phyloP scores from a whole-genome alignment of 768 basidiomycete genomes.

The Sutorius australiensis region DNA sequence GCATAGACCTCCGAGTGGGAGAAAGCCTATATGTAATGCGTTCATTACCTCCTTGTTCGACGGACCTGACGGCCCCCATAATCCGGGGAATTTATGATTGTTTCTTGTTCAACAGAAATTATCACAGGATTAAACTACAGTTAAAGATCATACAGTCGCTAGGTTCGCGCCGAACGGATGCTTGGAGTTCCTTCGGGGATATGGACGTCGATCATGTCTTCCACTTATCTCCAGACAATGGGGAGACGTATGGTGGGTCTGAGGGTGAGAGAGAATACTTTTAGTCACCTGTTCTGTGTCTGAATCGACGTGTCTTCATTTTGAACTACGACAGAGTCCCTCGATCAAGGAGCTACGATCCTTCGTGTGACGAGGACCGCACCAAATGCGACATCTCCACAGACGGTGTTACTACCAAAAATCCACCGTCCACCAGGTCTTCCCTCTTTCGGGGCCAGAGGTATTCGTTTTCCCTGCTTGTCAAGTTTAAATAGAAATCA shows the following conservation, averaged over 20 bases:
- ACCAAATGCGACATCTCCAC: not conserved
- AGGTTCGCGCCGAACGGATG: slow-evolving; percentile 20
- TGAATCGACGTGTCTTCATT: not conserved
- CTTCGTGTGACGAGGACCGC: not conserved
- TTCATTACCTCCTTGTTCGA: not conserved
- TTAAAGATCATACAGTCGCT: slow-evolving; percentile 51
- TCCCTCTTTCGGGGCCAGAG: slow-evolving; percentile 4
- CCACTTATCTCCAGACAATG: not conserved
- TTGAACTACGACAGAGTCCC: slow-evolving; percentile 3
- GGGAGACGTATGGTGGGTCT: slow-evolving; percentile 1
- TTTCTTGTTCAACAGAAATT: slow-evolving; percentile 47
- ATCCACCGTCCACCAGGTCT: not conserved
- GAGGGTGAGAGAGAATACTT: slow-evolving; percentile 7
- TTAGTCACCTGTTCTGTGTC: not conserved
- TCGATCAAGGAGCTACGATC: not conserved
- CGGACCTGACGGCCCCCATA: not conserved
- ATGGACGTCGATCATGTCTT: not conserved
- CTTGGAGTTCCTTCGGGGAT: slow-evolving; percentile 9
- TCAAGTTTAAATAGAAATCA: not conserved
- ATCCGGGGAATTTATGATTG: not conserved
- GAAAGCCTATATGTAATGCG: slow-evolving; percentile 31
- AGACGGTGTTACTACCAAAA: not conserved
- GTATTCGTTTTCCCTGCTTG: slow-evolving; percentile 4
- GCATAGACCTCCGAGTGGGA: slow-evolving; percentile 62
- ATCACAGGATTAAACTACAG: slow-evolving; percentile 64